These are phyloP conservation scores for Spirogloea muscicola DNA, from an alignment of 139 green algal species.

Conservation along the genomic window DNA sequence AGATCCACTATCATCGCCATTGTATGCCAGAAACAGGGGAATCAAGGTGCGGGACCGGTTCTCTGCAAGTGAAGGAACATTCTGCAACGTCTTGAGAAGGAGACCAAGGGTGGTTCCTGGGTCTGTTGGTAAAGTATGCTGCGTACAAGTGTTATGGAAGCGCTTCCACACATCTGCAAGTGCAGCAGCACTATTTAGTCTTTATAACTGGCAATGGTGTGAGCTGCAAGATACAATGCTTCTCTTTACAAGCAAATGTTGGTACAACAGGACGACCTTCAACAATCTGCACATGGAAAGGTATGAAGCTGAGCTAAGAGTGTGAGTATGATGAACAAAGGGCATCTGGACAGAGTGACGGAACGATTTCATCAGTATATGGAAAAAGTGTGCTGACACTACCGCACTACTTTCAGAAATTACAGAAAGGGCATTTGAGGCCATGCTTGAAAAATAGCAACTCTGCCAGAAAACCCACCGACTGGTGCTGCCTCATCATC, in stretches of 20 bases:
- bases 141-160: not conserved
- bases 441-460: too few relatives aligned
- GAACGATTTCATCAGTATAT: too few relatives aligned
- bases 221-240: not conserved
- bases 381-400: too few relatives aligned
- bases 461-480: too few relatives aligned
- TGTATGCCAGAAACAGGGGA: too few relatives aligned
- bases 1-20: too few relatives aligned
- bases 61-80: too few relatives aligned
- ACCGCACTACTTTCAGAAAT: too few relatives aligned
- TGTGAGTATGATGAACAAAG: not conserved
- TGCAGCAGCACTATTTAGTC: not conserved
- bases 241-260: not conserved
- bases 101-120: not conserved
- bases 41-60: too few relatives aligned
- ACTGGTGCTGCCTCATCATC: too few relatives aligned
- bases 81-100: conserved; percentile 9
- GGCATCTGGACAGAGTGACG: not conserved
- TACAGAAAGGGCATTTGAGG: too few relatives aligned
- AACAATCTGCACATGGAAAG: not conserved
- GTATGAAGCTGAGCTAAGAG: not conserved
- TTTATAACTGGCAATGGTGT: not conserved
- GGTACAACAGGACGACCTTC: not conserved
- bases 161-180: not conserved
- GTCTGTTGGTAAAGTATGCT: not conserved